Base-by-base conservation (phyloP, 495 filamentous ascomycete species). In the Penicillium verhagenii region DNA sequence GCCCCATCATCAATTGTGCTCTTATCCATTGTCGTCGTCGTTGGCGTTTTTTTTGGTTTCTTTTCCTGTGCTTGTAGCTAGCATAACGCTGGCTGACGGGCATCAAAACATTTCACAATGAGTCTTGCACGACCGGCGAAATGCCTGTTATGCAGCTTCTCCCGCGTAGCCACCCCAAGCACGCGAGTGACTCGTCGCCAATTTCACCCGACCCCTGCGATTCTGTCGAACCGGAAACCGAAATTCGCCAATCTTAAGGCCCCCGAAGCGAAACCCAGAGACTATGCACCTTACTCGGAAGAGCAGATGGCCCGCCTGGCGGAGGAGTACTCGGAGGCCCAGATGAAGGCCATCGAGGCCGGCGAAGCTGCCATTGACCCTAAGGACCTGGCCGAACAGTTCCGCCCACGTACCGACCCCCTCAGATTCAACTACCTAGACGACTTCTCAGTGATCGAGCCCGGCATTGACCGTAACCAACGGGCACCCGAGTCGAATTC, bases 351-450 rank as follows among this genome's bases (percentile, higher is more conserved):
- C 42, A 85, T 98, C 71, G 79, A 91, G 71, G 91, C 88, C 48
- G 94, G 88, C 54, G 94, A 98, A 71, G 78, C 80, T 9, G 84
- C 89, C 53, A 88, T 98, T 71, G 82, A 90, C 70, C 82, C 86
- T 14, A 72, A 81, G 54, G 91, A 98, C 70, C 70, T 97, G 65
- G 81, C 83, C 7, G 79, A 84, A 33, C 87, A 92, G 69, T 86
- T 85, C 47, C 76, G 79, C 3, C 64, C 87, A 44, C 85, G 88
- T 43, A 70, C 67, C 38, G 94, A 97, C 68, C 80, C 86, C 9
- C 87, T 88, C 75, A 71, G 72, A 20, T 72, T 94, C 43, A 70
- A 76, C 21, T 98, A 98, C 76, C 65, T 93, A 53, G 91, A 96
- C 72, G 94, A 98, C 76, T 86, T 97, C 56, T 82, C 88, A 31